Base-by-base conservation (phyloP, 1,284 basidiomycete genomes). In the Cutaneotrichosporon cavernicola region DNA sequence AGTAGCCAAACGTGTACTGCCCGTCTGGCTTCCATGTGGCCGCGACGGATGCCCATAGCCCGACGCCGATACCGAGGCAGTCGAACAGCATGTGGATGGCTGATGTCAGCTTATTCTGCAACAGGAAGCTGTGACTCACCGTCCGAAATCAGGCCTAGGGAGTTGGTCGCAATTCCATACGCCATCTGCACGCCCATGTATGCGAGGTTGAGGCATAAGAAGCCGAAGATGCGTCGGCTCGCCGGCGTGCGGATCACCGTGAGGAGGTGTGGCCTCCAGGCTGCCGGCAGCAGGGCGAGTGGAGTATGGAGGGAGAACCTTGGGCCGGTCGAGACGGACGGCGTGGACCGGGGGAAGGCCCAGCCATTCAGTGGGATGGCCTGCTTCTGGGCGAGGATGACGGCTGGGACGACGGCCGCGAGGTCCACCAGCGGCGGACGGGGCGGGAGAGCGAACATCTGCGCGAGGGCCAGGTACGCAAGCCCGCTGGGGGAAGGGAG, bases 81-180 rank as follows among this genome's bases (percentile, higher is more conserved):
- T 99, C 97, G 73, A 99, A 99, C 30, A 95, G 92, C 97, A 99
- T 99, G 77, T 99, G 97, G 58, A 99, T 99, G 14, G 97, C 96
- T 97, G 69, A 2, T 6, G 53, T 65, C 40, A 60, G 57, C 18
- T 47, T 18, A 6, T 5, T 21, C 1, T 18, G 56, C 2, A 36
- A 31, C 38, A 50, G 26, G 26, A 30, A 18, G 18, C 40, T 13
- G 4, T 46, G 22, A 73, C 88, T 75, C 73, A 95, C 94, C 92
- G 79, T 99, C 97, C 16, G 93, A 97, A 65, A 99, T 99, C 38
- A 99, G 82, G 1, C 97, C 97, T 56, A 99, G 81, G 73, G 91
- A 94, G 77, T 99, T 99, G 30, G 97, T 99, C 90, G 94, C 96
- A 30, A 99, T 89, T 7, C 97, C 97, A 76, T 96, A 98, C 62